Evolutionary conservation across 2,329 filamentous ascomycete species (phyloP).

Genomic region (Epichloe typhina): DNA sequence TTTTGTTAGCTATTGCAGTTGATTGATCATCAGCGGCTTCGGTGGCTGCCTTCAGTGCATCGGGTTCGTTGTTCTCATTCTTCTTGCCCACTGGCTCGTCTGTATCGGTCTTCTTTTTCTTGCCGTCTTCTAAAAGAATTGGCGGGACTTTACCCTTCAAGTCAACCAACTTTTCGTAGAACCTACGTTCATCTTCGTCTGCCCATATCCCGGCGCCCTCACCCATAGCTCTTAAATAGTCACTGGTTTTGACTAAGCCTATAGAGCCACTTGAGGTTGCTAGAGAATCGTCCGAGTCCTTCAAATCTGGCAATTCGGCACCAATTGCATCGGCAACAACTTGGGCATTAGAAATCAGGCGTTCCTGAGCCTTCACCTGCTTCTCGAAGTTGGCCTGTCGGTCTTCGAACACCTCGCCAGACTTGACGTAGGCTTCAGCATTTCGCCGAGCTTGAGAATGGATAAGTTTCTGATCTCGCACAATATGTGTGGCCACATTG

Average conservation of each 20-base stretch:
- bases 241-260: conserved; percentile 83
- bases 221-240: conserved; percentile 79
- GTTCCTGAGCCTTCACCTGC: conserved; percentile 82
- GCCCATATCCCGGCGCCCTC: conserved; percentile 96
- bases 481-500: conserved; percentile 76
- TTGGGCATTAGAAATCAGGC: conserved; percentile 79
- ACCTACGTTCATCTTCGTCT: conserved; percentile 92
- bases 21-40: conserved; percentile 66
- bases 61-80: conserved; percentile 36
- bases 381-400: conserved; percentile 93
- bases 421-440: conserved; percentile 96
- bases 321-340: conserved; percentile 78
- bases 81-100: conserved; percentile 79
- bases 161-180: conserved; percentile 94
- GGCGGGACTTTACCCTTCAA: conserved; percentile 90
- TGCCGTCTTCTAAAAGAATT: conserved; percentile 83
- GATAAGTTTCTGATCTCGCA: conserved; percentile 86
- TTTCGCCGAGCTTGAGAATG: conserved; percentile 81
- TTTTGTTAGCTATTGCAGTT: conserved; percentile 93
- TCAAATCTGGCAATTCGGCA: conserved; percentile 85
- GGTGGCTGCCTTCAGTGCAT: conserved; percentile 36
- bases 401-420: conserved; percentile 95
- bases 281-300: conserved; percentile 63
- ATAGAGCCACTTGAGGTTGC: conserved; percentile 61
- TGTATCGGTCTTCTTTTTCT: conserved; percentile 77